Percentiles rank a stretch among this genome's conserved stretches.
These are phyloP conservation scores for Pittosporum tobira DNA, from an alignment of 129 eudicot genomes.

Conservation along the genomic window DNA sequence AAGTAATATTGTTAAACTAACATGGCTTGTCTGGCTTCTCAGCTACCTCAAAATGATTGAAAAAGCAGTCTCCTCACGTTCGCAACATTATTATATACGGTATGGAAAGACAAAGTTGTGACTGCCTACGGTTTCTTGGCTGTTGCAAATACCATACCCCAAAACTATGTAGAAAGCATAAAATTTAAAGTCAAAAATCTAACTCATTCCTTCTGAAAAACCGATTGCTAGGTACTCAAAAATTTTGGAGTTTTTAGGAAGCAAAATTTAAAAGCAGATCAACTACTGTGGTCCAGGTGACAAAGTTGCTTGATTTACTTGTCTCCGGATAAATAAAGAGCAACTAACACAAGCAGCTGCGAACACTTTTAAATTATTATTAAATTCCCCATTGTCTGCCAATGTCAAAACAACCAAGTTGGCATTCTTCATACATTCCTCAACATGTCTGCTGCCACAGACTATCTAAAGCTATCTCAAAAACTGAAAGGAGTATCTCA, in stretches of 20 bases:
- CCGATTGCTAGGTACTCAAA: too few relatives aligned
- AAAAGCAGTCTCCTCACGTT: conserved; percentile 20
- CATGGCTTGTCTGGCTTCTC: conserved; percentile 26
- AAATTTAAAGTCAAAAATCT: too few relatives aligned
- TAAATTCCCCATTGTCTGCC: conserved; percentile 67
- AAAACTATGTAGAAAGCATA: too few relatives aligned
- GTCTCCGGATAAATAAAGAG: conserved; percentile 12
- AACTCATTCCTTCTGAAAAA: conserved; percentile 3
- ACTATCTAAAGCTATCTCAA: conserved; percentile 30
- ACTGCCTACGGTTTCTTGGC: too few relatives aligned
- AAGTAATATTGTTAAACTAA: conserved; percentile 1
- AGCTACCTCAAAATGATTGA: conserved; percentile 6
- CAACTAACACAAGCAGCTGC: conserved; percentile 24
- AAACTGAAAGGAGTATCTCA: conserved; percentile 9
- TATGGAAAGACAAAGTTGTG: too few relatives aligned
- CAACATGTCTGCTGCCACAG: conserved; percentile 44
- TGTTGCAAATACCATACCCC: too few relatives aligned
- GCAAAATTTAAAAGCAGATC: conserved; percentile 5
- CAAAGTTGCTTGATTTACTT: conserved; percentile 35
- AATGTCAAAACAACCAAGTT: conserved; percentile 60
- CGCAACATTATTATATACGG: conserved; percentile 11
- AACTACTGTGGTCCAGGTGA: conserved; percentile 33
- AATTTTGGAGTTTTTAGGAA: too few relatives aligned
- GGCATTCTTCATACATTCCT: conserved; percentile 55
- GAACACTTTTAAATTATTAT: conserved; percentile 23